A percentile compares a stretch with the other conserved stretches of the same genome.
These are phyloP conservation scores for Neurospora sp. DNA, from an alignment of 495 filamentous ascomycete genomes.

Conservation along the genomic window DNA sequence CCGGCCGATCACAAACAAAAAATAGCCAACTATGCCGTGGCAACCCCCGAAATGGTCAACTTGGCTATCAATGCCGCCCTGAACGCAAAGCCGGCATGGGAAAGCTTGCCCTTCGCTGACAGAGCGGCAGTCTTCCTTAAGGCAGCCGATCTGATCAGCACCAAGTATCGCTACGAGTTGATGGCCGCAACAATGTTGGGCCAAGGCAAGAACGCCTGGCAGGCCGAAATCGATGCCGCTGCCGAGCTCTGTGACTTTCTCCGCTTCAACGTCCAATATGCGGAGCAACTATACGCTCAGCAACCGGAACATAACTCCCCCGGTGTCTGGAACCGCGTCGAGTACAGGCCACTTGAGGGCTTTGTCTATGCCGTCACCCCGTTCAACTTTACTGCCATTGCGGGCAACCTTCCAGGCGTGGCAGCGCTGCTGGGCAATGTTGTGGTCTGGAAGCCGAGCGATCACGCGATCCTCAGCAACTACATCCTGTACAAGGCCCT, in stretches of 20 bases:
- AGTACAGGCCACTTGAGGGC: slow-evolving; percentile 75
- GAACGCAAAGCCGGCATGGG: slow-evolving; percentile 72
- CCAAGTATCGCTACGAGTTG: slow-evolving; percentile 85
- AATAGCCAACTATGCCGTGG: slow-evolving; percentile 70
- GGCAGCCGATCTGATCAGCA: slow-evolving; percentile 76
- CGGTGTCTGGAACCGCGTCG: slow-evolving; percentile 73
- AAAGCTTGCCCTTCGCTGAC: slow-evolving; percentile 71
- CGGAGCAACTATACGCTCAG: slow-evolving; percentile 75
- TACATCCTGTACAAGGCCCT: slow-evolving; percentile 71
- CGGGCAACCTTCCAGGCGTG: slow-evolving; percentile 61
- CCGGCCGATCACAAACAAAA: slow-evolving; percentile 62
- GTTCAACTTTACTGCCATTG: slow-evolving; percentile 87
- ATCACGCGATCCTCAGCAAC: slow-evolving; percentile 64
- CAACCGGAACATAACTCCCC: slow-evolving; percentile 69
- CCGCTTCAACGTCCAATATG: slow-evolving; percentile 79
- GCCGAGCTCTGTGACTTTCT: slow-evolving; percentile 90
- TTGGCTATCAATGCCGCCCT: slow-evolving; percentile 72
- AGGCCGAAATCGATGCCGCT: slow-evolving; percentile 91
- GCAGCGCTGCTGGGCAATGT: slow-evolving; percentile 79
- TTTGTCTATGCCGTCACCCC: slow-evolving; percentile 81
- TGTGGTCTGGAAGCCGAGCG: slow-evolving; percentile 82
- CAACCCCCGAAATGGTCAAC: slow-evolving; percentile 58
- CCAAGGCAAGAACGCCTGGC: slow-evolving; percentile 94
- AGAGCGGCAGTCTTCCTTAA: slow-evolving; percentile 91
- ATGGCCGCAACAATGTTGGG: slow-evolving; percentile 91